These are phyloP conservation scores for Eleusine coracana DNA, from an alignment of 176 grass and related monocot species.

Conservation along the genomic window DNA sequence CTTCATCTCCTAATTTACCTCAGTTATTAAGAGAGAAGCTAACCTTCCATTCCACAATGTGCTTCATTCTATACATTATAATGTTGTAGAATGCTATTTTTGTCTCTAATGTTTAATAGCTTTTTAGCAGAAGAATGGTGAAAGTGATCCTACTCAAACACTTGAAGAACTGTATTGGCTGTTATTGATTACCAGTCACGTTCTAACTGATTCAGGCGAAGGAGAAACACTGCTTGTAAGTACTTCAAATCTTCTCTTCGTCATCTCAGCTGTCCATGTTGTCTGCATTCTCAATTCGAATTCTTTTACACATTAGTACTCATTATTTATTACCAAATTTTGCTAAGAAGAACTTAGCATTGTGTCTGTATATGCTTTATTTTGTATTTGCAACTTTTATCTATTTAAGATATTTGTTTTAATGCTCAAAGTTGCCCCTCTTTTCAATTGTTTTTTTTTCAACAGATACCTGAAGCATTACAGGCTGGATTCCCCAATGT, in stretches of 20 bases:
- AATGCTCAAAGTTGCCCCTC: conserved; percentile 30
- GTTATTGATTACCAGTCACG: conserved; percentile 89
- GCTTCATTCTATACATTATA: conserved; percentile 21
- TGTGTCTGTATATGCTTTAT: conserved; percentile 17
- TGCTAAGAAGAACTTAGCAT: conserved; percentile 22
- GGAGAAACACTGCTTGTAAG: conserved; percentile 96
- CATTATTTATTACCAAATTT: background rate
- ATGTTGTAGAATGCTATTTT: conserved; percentile 20
- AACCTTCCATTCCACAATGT: conserved; percentile 10
- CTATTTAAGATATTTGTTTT: conserved; percentile 25
- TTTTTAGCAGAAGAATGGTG: conserved; percentile 61
- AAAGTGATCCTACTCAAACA: conserved; percentile 79
- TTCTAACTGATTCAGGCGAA: conserved; percentile 96
- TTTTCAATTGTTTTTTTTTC: conserved; percentile 35
- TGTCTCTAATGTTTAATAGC: conserved; percentile 13
- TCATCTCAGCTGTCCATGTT: conserved; percentile 31
- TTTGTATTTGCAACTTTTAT: conserved; percentile 17
- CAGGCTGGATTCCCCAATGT: conserved; percentile 73
- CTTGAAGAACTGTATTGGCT: conserved; percentile 97
- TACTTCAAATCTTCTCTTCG: conserved; percentile 35
- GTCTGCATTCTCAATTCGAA: conserved; percentile 31
- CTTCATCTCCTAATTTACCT: conserved; percentile 33
- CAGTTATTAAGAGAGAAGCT: background rate
- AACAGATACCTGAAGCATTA: conserved; percentile 91
- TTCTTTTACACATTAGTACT: conserved; percentile 5